A percentile compares a stretch with the other conserved stretches of the same genome.
Conservation (phyloP, 768 basidiomycete species). For the Zangia roseola region DNA sequence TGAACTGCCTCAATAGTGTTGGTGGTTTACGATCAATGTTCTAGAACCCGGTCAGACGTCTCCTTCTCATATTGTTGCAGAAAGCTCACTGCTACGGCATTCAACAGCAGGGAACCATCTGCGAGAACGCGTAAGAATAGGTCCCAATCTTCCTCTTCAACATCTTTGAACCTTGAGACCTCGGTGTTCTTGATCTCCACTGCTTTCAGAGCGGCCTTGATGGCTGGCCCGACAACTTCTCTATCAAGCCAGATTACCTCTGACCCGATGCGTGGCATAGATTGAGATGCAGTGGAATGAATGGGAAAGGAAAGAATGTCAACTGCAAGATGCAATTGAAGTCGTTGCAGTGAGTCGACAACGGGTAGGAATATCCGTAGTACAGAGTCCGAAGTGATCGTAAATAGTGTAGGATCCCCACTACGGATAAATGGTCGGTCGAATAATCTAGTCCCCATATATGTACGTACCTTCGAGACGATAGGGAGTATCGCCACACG, state of each 20-base stretch:
- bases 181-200: background rate
- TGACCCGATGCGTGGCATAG: constrained; percentile 35
- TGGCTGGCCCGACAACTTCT: constrained; percentile 49
- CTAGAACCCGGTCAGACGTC: constrained; percentile 38
- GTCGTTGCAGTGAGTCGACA: constrained; percentile 76
- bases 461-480: constrained; percentile 57
- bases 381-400: constrained; percentile 78
- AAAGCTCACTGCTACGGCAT: constrained; percentile 65
- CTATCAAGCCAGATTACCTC: constrained; percentile 71
- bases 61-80: background rate
- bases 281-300: constrained; percentile 35
- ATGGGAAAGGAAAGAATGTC: constrained; percentile 66
- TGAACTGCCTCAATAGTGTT: constrained; percentile 74
- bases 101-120: constrained; percentile 74
- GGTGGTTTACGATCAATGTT: constrained; percentile 90
- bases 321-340: constrained; percentile 81
- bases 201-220: constrained; percentile 45
- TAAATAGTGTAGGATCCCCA: constrained; percentile 78
- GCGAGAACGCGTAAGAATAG: constrained; percentile 69
- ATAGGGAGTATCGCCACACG: constrained; percentile 69
- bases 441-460: background rate
- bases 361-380: constrained; percentile 87
- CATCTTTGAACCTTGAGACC: constrained; percentile 52
- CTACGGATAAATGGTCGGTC: constrained; percentile 36
- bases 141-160: constrained; percentile 74